Conservation (phyloP, 1,284 basidiomycete genomes). For the Rhodotorula sp. region DNA sequence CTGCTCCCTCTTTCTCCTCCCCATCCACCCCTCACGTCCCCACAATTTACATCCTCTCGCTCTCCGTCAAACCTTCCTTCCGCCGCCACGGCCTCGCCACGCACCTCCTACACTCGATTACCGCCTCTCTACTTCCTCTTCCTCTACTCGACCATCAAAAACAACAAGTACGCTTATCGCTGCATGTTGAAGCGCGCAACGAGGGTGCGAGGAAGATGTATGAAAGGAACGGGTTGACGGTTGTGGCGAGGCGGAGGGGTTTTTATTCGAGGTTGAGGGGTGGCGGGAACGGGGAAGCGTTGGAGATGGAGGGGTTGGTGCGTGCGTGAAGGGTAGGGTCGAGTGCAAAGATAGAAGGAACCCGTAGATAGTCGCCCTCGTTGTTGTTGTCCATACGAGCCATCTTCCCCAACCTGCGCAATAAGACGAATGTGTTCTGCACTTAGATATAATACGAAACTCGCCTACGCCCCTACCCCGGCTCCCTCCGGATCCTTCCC, state of each 20-base stretch:
- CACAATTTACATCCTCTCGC: conserved; percentile 21
- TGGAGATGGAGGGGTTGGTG: conserved; percentile 16
- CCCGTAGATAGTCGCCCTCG: background rate
- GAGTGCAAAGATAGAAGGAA: background rate
- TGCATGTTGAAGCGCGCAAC: conserved; percentile 22
- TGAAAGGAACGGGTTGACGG: background rate
- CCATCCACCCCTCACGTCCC: background rate
- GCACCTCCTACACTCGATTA: conserved; percentile 3
- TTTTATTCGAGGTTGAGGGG: conserved; percentile 6
- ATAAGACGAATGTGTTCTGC: too few relatives aligned
- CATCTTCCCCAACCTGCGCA: too few relatives aligned
- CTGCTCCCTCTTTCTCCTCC: background rate
- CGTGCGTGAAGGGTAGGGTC: background rate
- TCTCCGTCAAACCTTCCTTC: conserved; percentile 6
- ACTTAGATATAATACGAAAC: background rate
- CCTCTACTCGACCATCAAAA: background rate
- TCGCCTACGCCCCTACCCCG: background rate
- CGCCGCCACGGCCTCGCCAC: conserved; percentile 11
- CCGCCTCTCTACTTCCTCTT: background rate
- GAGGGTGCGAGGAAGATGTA: conserved; percentile 7
- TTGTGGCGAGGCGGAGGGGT: background rate
- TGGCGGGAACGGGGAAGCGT: conserved; percentile 9
- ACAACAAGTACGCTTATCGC: background rate
- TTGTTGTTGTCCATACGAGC: background rate
- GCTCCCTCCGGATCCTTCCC: background rate